Conservation (phyloP, 257 asterid genomes). For the Galeopsis tetrahit region DNA sequence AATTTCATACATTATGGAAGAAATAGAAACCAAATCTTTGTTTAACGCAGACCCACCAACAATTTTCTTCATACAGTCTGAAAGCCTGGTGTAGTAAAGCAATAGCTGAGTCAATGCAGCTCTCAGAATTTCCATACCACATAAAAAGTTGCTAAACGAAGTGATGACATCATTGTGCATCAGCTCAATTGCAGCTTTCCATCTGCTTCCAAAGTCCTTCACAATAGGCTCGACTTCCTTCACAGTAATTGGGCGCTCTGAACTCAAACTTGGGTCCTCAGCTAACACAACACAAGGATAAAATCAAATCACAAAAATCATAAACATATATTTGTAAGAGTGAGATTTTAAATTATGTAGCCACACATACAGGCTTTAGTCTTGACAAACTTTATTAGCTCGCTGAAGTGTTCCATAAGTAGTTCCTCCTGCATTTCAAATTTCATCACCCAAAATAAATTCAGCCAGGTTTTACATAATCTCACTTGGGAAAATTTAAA, state of each 20-base stretch:
- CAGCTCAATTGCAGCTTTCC: conserved; percentile 96
- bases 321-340: not conserved
- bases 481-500: not conserved
- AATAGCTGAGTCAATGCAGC: conserved; percentile 94
- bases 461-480: conserved; percentile 13
- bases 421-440: conserved; percentile 78
- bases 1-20: conserved; percentile 92
- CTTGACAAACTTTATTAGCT: conserved; percentile 92
- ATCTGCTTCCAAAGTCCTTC: conserved; percentile 90
- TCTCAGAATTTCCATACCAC: conserved; percentile 96
- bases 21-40: conserved; percentile 95
- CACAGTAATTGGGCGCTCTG: conserved; percentile 64
- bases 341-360: conserved; percentile 1
- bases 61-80: conserved; percentile 85
- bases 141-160: conserved; percentile 88
- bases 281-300: conserved; percentile 46
- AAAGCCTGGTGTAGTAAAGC: conserved; percentile 91
- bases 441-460: conserved; percentile 23
- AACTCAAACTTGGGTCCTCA: conserved; percentile 73
- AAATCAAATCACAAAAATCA: conserved; percentile 20
- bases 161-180: conserved; percentile 96
- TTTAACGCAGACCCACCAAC: conserved; percentile 78
- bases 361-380: conserved; percentile 77
- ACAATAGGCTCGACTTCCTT: conserved; percentile 88
- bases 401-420: conserved; percentile 81